Evolutionary conservation across 805 yeast genomes (phyloP), one percentile per base, ranked within the genome.

Genomic region (Torulaspora microellipsoides): DNA sequence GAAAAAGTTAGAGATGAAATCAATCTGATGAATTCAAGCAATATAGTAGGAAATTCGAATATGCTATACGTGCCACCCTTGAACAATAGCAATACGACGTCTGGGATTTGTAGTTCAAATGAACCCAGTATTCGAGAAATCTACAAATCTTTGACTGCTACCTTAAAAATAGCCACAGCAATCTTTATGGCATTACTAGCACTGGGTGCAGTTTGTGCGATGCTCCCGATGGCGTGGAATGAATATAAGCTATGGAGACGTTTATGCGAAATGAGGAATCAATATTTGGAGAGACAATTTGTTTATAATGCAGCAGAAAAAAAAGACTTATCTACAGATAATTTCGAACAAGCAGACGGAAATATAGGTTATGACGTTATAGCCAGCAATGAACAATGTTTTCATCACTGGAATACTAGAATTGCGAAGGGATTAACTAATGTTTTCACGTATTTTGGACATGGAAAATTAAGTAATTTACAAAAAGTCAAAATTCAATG

Each of bases 231-330:
- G 5, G 66, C 69, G 1, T 76, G 68, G 53, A 49, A 63, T 20
- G 84, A 80, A 43, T 62, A 62, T 30, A 60, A 65, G 30, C 62
- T 65, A 10, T 82, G 87, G 86, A 60, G 51, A 32, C 67, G 71
- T 38, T 52, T 76, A 31, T 47, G 60, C n/a, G 54, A 49, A 3
- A 59, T 78, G 40, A 65, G 67, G 42, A 42, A 31, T 53, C 49
- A 59, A 51, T 46, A 42, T 52, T 8, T 33, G 54, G 43, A 25
- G 28, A 35, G 9, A 14, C 38, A 37, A 15, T 31, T 11, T 6
- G 4, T 20, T 20, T 20, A 20, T 20, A 10, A 25, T 11, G 27
- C 31, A 5, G 36, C 36, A 12, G 17, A 36, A 3, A 43, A 43
- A n/a, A 36, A 43, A 12, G 40, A 36, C 28, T 25, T 29, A 2